Percentiles rank a stretch among this genome's conserved stretches.
Conservation (phyloP, 768 basidiomycete genomes). For the Phanerodontia chrysosporium region DNA sequence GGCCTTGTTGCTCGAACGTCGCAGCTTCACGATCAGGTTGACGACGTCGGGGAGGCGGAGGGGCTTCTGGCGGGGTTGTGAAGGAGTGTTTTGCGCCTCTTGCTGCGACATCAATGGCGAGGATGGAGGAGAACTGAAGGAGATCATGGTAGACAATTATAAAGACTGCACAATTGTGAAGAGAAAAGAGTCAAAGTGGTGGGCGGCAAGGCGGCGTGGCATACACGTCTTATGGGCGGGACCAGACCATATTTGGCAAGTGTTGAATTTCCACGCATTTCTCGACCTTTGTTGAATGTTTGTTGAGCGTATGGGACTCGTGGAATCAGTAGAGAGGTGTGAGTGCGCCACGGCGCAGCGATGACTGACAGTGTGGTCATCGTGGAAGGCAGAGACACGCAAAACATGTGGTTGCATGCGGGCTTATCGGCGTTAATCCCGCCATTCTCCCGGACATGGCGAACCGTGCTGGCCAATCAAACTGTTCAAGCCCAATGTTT, state of each 20-base stretch:
- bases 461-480: not conserved
- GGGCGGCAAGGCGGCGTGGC: conserved; percentile 6
- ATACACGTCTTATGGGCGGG: conserved; percentile 3
- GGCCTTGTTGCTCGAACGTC: conserved; percentile 28
- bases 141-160: conserved; percentile 10
- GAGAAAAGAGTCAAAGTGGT: conserved; percentile 6
- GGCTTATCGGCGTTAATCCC: not conserved
- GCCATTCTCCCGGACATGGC: conserved; percentile 1
- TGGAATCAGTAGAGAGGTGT: too few relatives aligned
- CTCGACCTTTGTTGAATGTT: not conserved
- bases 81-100: not conserved
- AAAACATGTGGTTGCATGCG: not conserved
- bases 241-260: conserved; percentile 9
- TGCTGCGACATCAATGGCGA: conserved; percentile 19
- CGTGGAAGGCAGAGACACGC: not conserved
- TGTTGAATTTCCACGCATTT: not conserved
- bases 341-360: not conserved
- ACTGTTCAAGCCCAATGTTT: not conserved
- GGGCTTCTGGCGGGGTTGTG: conserved; percentile 13
- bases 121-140: conserved; percentile 23
- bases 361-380: not conserved
- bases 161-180: not conserved
- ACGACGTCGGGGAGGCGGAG: conserved; percentile 36
- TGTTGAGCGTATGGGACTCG: too few relatives aligned
- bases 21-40: conserved; percentile 51